These are phyloP conservation scores for Vigna trinervia DNA, from an alignment of 306 rosid genomes.

Conservation along the genomic window DNA sequence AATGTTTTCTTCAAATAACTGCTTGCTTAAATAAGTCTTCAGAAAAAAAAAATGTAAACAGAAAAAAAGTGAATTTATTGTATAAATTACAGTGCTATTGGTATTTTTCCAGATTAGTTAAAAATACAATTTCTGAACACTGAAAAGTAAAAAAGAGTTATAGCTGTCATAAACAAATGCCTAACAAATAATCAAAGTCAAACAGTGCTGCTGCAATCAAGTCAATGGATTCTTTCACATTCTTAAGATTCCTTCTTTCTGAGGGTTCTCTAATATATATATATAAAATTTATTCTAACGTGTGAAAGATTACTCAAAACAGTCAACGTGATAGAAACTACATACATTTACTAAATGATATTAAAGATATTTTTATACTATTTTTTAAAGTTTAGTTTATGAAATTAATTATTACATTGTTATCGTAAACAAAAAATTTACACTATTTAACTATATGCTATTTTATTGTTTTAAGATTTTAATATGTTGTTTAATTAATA, in stretches of 20 bases:
- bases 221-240: slow-evolving; percentile 38
- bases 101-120: slow-evolving; percentile 9
- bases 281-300: background rate
- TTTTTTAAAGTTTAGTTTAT: background rate
- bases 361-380: background rate
- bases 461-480: background rate
- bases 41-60: background rate
- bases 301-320: slow-evolving; percentile 4
- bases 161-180: background rate
- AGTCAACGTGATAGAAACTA: slow-evolving; percentile 19
- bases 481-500: background rate
- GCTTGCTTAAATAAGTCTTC: background rate
- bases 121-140: background rate
- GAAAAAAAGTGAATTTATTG: background rate
- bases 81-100: background rate
- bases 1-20: background rate
- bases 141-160: slow-evolving; percentile 5
- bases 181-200: slow-evolving; percentile 37
- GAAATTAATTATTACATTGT: background rate
- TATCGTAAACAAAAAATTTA: background rate
- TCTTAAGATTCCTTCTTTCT: slow-evolving; percentile 30
- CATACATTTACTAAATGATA: background rate
- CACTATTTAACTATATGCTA: background rate
- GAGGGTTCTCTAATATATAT: too few relatives aligned
- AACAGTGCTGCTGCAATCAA: background rate